Evolutionary conservation across 2,329 filamentous ascomycete genomes (phyloP).

Genomic region (Fusarium brachygibbosum): DNA sequence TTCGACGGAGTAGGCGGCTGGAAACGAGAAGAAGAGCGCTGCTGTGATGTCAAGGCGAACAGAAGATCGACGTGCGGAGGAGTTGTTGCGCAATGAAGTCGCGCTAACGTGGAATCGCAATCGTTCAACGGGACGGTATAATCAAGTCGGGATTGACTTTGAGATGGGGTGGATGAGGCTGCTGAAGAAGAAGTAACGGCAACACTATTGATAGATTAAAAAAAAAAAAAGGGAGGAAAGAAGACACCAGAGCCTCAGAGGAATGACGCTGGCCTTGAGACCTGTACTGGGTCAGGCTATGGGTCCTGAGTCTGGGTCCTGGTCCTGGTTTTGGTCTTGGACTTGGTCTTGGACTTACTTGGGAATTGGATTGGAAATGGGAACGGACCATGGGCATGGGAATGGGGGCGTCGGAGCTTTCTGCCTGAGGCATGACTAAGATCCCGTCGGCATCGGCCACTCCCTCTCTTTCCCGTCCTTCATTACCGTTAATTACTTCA

Average conservation of each 20-base stretch:
- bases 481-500: not conserved
- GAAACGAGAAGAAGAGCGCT: conserved; percentile 7
- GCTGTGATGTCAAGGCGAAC: conserved; percentile 30
- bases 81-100: conserved; percentile 31
- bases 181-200: conserved; percentile 5
- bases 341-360: conserved; percentile 24
- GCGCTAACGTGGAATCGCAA: conserved; percentile 24
- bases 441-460: conserved; percentile 13
- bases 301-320: conserved; percentile 47
- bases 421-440: conserved; percentile 41
- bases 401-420: conserved; percentile 37
- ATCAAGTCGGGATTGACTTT: conserved; percentile 16
- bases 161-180: conserved; percentile 15
- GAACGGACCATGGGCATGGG: conserved; percentile 30
- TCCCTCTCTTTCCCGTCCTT: conserved; percentile 1
- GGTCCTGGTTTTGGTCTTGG: conserved; percentile 26
- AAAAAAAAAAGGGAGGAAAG: conserved; percentile 29
- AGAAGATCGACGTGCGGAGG: conserved; percentile 29
- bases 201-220: conserved; percentile 21
- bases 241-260: conserved; percentile 29
- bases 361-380: conserved; percentile 48
- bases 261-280: conserved; percentile 42
- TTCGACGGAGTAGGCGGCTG: conserved; percentile 47
- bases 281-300: conserved; percentile 43
- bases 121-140: conserved; percentile 19